These are phyloP conservation scores for Cyclotella choctawhatcheeana DNA, from an alignment of 108 stramenopile species.

Conservation along the genomic window DNA sequence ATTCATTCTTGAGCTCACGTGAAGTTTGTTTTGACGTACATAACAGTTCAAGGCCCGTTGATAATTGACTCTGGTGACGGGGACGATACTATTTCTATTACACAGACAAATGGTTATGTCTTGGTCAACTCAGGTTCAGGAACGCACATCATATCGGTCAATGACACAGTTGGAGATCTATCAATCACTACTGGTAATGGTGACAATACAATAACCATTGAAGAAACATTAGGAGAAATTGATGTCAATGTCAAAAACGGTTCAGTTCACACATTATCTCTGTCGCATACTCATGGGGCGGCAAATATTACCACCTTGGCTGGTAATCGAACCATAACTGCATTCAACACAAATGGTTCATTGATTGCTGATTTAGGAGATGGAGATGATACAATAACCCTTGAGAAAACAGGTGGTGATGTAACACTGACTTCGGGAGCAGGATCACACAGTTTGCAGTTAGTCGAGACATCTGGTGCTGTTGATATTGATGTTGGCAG, in stretches of 20 bases:
- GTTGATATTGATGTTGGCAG: neutral
- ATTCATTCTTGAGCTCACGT: neutral
- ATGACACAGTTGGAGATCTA: neutral
- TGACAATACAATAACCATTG: neutral
- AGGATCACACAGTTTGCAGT: neutral
- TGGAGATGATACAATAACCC: neutral
- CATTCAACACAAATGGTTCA: constrained; percentile 7
- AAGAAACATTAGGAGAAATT: neutral
- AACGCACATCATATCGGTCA: neutral
- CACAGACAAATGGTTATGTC: neutral
- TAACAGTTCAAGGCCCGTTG: constrained; percentile 4
- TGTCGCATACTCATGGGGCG: neutral
- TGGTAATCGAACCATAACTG: neutral
- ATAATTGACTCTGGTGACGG: constrained; percentile 1
- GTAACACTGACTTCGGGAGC: neutral
- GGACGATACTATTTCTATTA: constrained; percentile 1
- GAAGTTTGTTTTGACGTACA: neutral
- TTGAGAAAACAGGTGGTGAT: neutral
- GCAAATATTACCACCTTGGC: neutral
- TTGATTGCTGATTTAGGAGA: neutral
- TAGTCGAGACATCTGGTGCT: neutral
- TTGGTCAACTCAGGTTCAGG: neutral
- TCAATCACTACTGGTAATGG: neutral
- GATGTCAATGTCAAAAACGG: neutral
- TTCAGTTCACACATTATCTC: neutral